Conservation (phyloP, 2,329 filamentous ascomycete species). For the Alternaria dauci region DNA sequence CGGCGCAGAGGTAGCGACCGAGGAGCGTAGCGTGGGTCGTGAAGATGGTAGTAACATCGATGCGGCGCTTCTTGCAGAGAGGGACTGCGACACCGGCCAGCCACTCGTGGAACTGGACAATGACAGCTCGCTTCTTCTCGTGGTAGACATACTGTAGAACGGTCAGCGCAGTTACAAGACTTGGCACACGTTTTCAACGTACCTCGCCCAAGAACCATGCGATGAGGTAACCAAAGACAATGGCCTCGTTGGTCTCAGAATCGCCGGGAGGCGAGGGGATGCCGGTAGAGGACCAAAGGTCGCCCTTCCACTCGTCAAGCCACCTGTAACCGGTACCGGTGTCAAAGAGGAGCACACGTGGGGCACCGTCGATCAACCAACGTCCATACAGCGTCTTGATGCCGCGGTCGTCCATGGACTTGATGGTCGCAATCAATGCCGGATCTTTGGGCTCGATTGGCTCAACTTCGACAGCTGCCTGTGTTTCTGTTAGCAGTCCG, state of each 20-base stretch:
- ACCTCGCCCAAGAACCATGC: slow-evolving; percentile 99
- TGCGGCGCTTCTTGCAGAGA: slow-evolving; percentile 89
- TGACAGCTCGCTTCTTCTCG: slow-evolving; percentile 89
- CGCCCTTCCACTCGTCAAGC: slow-evolving; percentile 95
- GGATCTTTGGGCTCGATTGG: slow-evolving; percentile 84
- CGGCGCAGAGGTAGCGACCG: slow-evolving; percentile 94
- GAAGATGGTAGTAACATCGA: slow-evolving; percentile 97
- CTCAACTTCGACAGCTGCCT: slow-evolving; percentile 98
- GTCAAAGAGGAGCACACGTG: slow-evolving; percentile 91
- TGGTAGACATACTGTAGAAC: slow-evolving; percentile 81
- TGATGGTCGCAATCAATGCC: slow-evolving; percentile 81
- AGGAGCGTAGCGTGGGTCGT: slow-evolving; percentile 96
- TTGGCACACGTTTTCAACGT: slow-evolving; percentile 25
- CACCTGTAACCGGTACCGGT: slow-evolving; percentile 91
- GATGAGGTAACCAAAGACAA: slow-evolving; percentile 96
- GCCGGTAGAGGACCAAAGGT: slow-evolving; percentile 90
- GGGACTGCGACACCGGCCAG: slow-evolving; percentile 92
- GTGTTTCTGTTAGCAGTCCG: slow-evolving; percentile 31
- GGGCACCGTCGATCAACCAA: slow-evolving; percentile 97
- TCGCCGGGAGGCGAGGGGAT: slow-evolving; percentile 94
- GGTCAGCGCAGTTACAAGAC: slow-evolving; percentile 23
- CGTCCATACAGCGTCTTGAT: slow-evolving; percentile 90
- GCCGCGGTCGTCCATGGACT: slow-evolving; percentile 91
- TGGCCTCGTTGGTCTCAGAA: slow-evolving; percentile 95
- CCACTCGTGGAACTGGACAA: slow-evolving; percentile 99